These are phyloP conservation scores for Poterioochromonas sp. DNA, from an alignment of 352 stramenopile genomes.

Conservation along the genomic window DNA sequence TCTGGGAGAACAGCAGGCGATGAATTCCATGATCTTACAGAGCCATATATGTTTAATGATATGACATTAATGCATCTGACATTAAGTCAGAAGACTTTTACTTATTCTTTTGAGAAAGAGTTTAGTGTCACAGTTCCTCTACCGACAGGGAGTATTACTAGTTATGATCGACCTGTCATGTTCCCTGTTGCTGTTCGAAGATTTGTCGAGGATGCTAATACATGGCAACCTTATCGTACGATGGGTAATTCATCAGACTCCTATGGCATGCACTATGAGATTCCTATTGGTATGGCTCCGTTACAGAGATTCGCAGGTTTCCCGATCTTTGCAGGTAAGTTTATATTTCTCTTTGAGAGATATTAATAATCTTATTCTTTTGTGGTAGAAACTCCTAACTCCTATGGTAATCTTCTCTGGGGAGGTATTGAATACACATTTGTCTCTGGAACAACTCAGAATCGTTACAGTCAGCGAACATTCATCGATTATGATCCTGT, in stretches of 20 bases:
- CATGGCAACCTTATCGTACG: background rate
- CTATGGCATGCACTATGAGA: slow-evolving; percentile 4
- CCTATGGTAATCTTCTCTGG: slow-evolving; percentile 3
- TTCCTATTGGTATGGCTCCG: background rate
- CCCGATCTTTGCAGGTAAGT: slow-evolving; percentile 4
- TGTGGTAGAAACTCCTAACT: background rate
- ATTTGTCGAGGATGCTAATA: background rate
- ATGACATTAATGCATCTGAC: background rate
- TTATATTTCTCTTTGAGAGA: too few species aligned
- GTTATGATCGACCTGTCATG: background rate
- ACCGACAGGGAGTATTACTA: background rate
- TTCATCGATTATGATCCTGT: slow-evolving; percentile 28
- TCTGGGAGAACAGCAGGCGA: background rate
- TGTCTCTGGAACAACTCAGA: background rate
- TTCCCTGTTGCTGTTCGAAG: background rate
- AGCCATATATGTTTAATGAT: background rate
- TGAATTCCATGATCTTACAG: background rate
- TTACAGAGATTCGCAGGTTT: background rate
- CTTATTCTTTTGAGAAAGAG: background rate
- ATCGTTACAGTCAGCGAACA: slow-evolving; percentile 1
- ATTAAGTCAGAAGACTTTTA: background rate
- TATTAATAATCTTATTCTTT: too few species aligned
- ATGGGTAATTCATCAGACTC: background rate
- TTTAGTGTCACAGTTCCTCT: slow-evolving; percentile 1
- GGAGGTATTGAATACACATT: slow-evolving; percentile 1